Conservation (phyloP, 495 filamentous ascomycete genomes). For the Poronia punctata region DNA sequence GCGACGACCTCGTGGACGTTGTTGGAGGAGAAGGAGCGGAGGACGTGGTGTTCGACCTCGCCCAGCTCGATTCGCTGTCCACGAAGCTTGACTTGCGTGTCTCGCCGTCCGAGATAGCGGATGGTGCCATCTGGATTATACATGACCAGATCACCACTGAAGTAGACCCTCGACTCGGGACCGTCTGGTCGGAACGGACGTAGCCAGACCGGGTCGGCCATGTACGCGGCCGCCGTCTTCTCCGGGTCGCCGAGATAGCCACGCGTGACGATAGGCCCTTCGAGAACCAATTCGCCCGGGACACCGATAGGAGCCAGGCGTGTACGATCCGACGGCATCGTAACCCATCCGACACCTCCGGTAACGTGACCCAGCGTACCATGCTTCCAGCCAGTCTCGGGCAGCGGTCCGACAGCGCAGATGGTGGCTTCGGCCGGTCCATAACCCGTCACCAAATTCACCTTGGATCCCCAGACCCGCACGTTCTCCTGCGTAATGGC, state of each 20-base stretch:
- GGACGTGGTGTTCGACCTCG: slow-evolving; percentile 15
- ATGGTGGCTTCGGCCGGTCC: slow-evolving; percentile 1
- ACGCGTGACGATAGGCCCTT: slow-evolving; percentile 25
- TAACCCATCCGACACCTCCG: slow-evolving; percentile 42
- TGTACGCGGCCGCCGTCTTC: slow-evolving; percentile 24
- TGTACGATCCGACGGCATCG: slow-evolving; percentile 41
- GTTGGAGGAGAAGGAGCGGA: neutral
- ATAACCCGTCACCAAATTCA: slow-evolving; percentile 1
- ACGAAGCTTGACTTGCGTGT: slow-evolving; percentile 19
- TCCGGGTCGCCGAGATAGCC: slow-evolving; percentile 29
- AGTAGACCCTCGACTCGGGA: slow-evolving; percentile 30
- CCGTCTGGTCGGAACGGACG: neutral
- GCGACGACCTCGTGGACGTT: slow-evolving; percentile 1
- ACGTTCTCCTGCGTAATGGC: neutral
- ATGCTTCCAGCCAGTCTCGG: slow-evolving; percentile 37
- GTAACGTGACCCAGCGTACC: slow-evolving; percentile 12
- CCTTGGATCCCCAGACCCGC: slow-evolving; percentile 1
- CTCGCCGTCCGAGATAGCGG: slow-evolving; percentile 11
- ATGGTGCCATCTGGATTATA: slow-evolving; percentile 6
- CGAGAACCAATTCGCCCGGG: slow-evolving; percentile 28
- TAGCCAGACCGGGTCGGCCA: slow-evolving; percentile 35
- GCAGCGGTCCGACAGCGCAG: neutral
- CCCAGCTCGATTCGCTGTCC: slow-evolving; percentile 22
- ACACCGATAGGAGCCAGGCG: slow-evolving; percentile 37
- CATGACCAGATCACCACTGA: slow-evolving; percentile 40